phyloP scores from a whole-genome alignment of 1,139 yeast species.

The Magnusiomyces suaveolens region DNA sequence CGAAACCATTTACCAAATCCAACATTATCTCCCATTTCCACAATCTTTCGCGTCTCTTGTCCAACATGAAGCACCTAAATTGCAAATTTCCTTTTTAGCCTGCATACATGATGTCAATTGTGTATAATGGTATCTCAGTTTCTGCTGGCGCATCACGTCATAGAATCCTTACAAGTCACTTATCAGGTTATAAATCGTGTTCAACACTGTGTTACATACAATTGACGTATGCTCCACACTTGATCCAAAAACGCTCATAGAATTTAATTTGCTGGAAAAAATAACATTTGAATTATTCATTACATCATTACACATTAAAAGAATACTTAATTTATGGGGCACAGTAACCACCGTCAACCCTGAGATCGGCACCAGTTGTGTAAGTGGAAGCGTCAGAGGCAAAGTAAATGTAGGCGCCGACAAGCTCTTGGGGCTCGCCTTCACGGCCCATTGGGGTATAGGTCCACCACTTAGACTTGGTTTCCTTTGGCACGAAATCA shows the following conservation, averaged over 20 bases:
- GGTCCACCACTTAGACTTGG: conserved; percentile 54
- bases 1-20: too few species aligned
- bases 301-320: background rate
- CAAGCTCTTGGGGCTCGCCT: conserved; percentile 67
- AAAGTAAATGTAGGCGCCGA: conserved; percentile 76
- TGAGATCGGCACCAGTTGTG: conserved; percentile 74
- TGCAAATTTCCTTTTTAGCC: too few species aligned
- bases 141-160: too few species aligned
- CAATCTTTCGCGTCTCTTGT: too few species aligned
- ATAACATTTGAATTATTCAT: background rate
- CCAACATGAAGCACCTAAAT: too few species aligned
- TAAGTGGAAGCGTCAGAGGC: conserved; percentile 82
- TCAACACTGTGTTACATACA: background rate
- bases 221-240: background rate
- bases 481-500: conserved; percentile 45
- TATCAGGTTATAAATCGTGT: too few species aligned
- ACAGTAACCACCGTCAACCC: conserved; percentile 78
- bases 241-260: background rate
- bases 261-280: background rate
- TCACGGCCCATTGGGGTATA: conserved; percentile 80
- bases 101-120: too few species aligned
- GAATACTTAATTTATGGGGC: conserved; percentile 20
- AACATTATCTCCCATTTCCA: too few species aligned
- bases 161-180: too few species aligned
- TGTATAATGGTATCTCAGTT: too few species aligned